Evolutionary conservation across 2,329 filamentous ascomycete genomes (phyloP), one percentile per base, ranked within the genome.

Genomic region (Magnaporthiopsis poae): DNA sequence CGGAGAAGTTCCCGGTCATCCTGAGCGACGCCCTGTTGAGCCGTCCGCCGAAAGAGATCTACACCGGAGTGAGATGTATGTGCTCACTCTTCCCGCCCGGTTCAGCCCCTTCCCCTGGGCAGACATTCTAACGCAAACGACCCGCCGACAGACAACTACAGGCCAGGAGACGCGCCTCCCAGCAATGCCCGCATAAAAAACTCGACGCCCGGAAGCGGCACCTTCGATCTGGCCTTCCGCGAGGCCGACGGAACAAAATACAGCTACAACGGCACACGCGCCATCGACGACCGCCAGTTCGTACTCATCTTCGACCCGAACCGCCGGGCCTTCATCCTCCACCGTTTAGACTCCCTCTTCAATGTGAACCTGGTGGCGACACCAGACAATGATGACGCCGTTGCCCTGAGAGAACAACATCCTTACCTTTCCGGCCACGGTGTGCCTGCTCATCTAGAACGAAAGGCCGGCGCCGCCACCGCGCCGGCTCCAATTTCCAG

Each of bases 351-450:
- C 74, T 89, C 88, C n/a, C 88, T 88, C 59, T 90, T 96, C 77
- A 88, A 91, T 73, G 93, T 96, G 88, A 97, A 96, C 76, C 79
- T 96, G 66, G 87, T 85, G 65, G 86, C 84, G 66, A 87, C 87
- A 18, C 90, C 89, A 2, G 84, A 82, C 70, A 88, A 89, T 72
- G 79, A 82, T 66, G 86, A 91, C 70, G 77, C 82, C 65, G 84
- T 85, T 36, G 86, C 83, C 72, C 80, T 96, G 60, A 82, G 85
- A 63, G 83, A 86, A 64, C 83, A 88, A 72, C 88, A 91, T 73
- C 81, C 86, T 12, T 90, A 91, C 68, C 81, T 95, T 56, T 80
- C 81, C 31, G 68, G 67, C 33, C 60, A 61, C 36, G 60, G 64
- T 15, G 60, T 62, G 13, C 64, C 63, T 13, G 46, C 39, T 31